These are phyloP conservation scores for Hymenoscyphus occultus DNA, from an alignment of 2,329 filamentous ascomycete genomes.

Conservation along the genomic window DNA sequence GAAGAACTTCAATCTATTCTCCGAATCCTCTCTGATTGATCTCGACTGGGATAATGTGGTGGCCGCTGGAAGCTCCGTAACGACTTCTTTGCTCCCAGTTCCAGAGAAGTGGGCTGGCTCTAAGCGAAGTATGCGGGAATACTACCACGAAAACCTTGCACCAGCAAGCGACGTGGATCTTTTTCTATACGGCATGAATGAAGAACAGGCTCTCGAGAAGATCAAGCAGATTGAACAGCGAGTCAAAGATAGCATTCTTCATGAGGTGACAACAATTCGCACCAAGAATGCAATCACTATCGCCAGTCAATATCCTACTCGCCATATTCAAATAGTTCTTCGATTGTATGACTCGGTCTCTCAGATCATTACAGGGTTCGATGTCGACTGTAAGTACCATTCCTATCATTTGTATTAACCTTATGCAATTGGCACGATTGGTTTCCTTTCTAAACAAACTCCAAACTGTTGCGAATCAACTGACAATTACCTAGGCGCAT, in stretches of 20 bases:
- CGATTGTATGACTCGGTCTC: constrained; percentile 81
- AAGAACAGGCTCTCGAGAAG: constrained; percentile 76
- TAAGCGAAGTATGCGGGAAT: constrained; percentile 63
- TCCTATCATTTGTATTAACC: too few relatives aligned
- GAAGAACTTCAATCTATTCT: constrained; percentile 78
- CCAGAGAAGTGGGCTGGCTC: constrained; percentile 58
- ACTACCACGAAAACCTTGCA: constrained; percentile 78
- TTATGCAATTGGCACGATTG: too few relatives aligned
- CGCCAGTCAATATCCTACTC: constrained; percentile 76
- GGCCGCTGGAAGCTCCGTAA: constrained; percentile 75
- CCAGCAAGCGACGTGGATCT: constrained; percentile 85
- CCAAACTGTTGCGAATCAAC: neutral
- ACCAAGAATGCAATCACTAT: constrained; percentile 89
- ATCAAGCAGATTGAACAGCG: constrained; percentile 76
- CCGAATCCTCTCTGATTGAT: constrained; percentile 71
- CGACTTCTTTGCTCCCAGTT: constrained; percentile 73
- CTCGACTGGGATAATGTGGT: constrained; percentile 82
- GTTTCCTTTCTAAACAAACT: neutral
- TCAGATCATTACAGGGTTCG: constrained; percentile 84
- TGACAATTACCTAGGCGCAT: constrained; percentile 44
- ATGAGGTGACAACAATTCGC: constrained; percentile 79
- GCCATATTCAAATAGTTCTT: constrained; percentile 80
- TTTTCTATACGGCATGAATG: constrained; percentile 76
- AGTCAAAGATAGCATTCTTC: constrained; percentile 73
- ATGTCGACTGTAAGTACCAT: constrained; percentile 65